A percentile compares a stretch with the other conserved stretches of the same genome.
phyloP scores from a whole-genome alignment of 768 basidiomycete species.

The Russula earlei region DNA sequence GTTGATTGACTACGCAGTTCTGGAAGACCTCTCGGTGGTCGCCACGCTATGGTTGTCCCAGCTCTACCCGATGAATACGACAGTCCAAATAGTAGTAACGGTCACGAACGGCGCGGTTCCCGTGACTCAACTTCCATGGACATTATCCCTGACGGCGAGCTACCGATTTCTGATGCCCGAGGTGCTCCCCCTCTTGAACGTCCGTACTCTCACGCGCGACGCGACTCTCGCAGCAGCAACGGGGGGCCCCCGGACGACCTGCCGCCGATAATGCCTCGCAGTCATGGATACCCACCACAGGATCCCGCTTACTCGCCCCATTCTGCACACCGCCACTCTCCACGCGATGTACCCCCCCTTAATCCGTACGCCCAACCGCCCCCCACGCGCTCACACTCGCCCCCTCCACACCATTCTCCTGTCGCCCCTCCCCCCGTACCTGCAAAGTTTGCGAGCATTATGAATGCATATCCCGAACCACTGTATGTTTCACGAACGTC shows the following conservation, averaged over 20 bases:
- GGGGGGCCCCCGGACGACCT: constrained; percentile 13
- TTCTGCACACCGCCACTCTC: constrained; percentile 4
- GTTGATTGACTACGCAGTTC: constrained; percentile 18
- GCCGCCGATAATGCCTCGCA: constrained; percentile 13
- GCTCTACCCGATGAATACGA: constrained; percentile 71
- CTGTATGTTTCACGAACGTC: constrained; percentile 22
- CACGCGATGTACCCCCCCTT: constrained; percentile 11
- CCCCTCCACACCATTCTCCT: constrained; percentile 23
- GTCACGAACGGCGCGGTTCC: constrained; percentile 13
- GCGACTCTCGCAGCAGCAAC: constrained; percentile 15
- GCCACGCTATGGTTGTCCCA: constrained; percentile 75
- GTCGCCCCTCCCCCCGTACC: constrained; percentile 31
- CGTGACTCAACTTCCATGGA: constrained; percentile 15
- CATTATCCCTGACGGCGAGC: constrained; percentile 8
- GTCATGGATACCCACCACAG: constrained; percentile 10
- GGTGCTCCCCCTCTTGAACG: constrained; percentile 6
- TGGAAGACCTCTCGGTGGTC: constrained; percentile 62
- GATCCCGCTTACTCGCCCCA: constrained; percentile 12
- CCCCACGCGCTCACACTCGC: constrained; percentile 22
- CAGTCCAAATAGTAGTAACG: constrained; percentile 27
- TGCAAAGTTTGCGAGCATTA: constrained; percentile 56
- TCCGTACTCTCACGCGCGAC: constrained; percentile 10
- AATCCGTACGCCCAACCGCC: constrained; percentile 1
- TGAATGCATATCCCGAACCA: constrained; percentile 54
- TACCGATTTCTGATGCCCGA: constrained; percentile 11